Conservation (phyloP, 73 alveolate species). For the Paramecium primaurelia region DNA sequence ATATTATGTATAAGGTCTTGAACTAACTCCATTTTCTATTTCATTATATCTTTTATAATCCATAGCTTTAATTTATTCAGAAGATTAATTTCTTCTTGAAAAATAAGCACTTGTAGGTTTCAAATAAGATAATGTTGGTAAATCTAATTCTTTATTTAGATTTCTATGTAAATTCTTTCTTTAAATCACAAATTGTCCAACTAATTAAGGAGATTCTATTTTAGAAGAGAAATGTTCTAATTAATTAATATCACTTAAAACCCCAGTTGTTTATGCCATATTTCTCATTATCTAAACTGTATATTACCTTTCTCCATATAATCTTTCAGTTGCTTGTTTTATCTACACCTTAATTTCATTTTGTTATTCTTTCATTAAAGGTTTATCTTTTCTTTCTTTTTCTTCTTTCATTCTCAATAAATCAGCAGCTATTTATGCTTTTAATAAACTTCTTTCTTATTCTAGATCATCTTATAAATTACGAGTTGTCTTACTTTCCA, state of each 20-base stretch:
- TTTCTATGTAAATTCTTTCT: slow-evolving; percentile 10
- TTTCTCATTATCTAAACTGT: not conserved
- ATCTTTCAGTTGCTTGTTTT: slow-evolving; percentile 18
- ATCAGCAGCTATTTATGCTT: not conserved
- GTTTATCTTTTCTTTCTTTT: not conserved
- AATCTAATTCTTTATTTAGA: not conserved
- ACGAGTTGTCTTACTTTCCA: not conserved
- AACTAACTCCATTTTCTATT: slow-evolving; percentile 29
- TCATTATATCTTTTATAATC: slow-evolving; percentile 43
- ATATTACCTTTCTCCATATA: slow-evolving; percentile 28
- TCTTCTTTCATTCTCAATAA: not conserved
- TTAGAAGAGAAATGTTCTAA: not conserved
- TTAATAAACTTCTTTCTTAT: not conserved
- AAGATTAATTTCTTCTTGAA: slow-evolving; percentile 29
- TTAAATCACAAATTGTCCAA: not conserved
- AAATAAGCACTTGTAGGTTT: slow-evolving; percentile 34
- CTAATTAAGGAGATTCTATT: slow-evolving; percentile 26
- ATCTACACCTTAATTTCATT: not conserved
- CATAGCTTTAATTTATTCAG: slow-evolving; percentile 26
- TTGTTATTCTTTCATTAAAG: not conserved
- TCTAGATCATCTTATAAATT: slow-evolving; percentile 6
- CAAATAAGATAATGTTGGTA: slow-evolving; percentile 40
- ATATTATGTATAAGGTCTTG: slow-evolving; percentile 18
- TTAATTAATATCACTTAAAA: slow-evolving; percentile 10
- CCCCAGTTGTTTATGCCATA: not conserved